phyloP scores from a whole-genome alignment of 1,139 yeast genomes.

The Debaryomyces singareniensis region DNA sequence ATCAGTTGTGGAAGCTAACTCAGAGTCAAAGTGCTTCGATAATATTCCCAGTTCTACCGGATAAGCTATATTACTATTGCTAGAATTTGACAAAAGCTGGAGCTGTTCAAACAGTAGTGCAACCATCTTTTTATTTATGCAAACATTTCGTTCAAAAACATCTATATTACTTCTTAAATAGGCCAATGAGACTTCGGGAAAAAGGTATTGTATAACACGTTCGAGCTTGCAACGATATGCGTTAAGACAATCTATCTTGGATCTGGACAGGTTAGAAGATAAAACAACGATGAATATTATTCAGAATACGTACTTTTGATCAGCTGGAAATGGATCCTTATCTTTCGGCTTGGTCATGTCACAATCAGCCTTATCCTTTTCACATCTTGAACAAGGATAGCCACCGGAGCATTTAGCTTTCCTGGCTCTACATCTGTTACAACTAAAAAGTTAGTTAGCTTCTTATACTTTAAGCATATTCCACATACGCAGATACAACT shows the following conservation, averaged over 20 bases:
- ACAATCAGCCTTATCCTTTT: not conserved
- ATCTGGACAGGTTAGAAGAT: not conserved
- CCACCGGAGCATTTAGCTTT: not conserved
- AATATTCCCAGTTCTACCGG: conserved; percentile 1
- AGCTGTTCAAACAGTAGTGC: too few relatives aligned
- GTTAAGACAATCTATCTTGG: not conserved
- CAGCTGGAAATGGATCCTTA: not conserved
- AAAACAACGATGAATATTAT: not conserved
- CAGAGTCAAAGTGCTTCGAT: conserved; percentile 6
- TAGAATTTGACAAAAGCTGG: too few relatives aligned
- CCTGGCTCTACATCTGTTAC: not conserved
- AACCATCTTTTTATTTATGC: not conserved
- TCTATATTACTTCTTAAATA: not conserved
- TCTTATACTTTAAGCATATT: not conserved
- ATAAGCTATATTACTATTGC: not conserved
- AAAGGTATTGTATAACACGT: not conserved
- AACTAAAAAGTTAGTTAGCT: not conserved
- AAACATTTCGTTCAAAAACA: not conserved
- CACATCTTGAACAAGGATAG: not conserved
- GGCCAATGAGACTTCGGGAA: not conserved
- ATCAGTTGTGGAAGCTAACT: conserved; percentile 12
- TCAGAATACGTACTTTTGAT: not conserved
- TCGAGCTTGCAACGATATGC: conserved; percentile 1
- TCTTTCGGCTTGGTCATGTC: not conserved
- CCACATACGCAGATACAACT: conserved; percentile 1